Evolutionary conservation across 345 rosid genomes (phyloP).

Genomic region (Euclidium syriacum): DNA sequence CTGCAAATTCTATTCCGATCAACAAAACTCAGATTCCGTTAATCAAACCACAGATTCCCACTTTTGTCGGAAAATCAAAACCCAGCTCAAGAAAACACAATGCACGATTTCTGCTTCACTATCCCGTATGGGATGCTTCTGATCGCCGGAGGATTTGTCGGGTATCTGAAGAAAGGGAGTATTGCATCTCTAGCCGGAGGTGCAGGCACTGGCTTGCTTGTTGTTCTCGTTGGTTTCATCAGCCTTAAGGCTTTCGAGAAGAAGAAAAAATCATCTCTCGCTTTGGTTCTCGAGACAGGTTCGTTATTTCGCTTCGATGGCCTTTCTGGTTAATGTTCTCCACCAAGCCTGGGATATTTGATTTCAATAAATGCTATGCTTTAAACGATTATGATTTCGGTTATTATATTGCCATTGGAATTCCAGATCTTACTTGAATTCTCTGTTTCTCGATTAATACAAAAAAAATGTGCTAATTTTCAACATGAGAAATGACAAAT

Average conservation of each 20-base stretch:
- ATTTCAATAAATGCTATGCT: too few species aligned
- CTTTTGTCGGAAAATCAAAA: constrained; percentile 13
- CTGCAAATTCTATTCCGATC: neutral
- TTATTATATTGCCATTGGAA: neutral
- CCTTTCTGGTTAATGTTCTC: too few species aligned
- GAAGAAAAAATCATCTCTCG: constrained; percentile 56
- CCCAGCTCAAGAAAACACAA: constrained; percentile 23
- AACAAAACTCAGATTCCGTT: constrained; percentile 4
- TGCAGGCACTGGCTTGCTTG: constrained; percentile 59
- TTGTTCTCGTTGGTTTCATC: constrained; percentile 66
- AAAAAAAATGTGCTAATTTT: neutral
- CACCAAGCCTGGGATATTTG: too few species aligned
- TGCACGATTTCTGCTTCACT: constrained; percentile 96
- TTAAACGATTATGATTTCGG: too few species aligned
- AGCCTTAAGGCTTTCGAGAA: constrained; percentile 79
- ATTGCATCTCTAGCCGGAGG: constrained; percentile 77
- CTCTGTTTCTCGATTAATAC: neutral
- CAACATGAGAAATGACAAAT: neutral
- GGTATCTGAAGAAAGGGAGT: constrained; percentile 71
- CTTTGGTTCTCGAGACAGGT: constrained; percentile 70
- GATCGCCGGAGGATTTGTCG: constrained; percentile 65
- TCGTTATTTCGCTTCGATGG: neutral
- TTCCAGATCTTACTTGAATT: neutral
- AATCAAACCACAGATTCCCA: neutral
- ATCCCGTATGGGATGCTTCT: constrained; percentile 85